Conservation (phyloP, 345 rosid genomes). For the Passiflora organensis region DNA sequence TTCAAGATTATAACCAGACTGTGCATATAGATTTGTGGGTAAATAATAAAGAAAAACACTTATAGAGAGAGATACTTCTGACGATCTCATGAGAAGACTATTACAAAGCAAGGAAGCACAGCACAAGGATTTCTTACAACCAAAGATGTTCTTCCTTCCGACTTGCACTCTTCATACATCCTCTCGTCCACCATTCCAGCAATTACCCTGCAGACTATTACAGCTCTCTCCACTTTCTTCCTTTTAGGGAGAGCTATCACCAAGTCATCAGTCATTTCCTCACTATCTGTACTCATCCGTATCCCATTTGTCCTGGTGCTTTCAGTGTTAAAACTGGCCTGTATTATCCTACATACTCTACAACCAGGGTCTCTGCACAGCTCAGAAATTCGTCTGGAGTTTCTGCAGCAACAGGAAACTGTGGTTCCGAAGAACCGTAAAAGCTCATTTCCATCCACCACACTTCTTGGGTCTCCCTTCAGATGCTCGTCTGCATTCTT, state of each 20-base stretch:
- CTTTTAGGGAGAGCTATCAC: constrained; percentile 4
- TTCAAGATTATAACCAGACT: too few relatives aligned
- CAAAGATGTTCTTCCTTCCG: constrained; percentile 11
- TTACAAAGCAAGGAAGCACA: constrained; percentile 44
- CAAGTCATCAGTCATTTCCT: constrained; percentile 27
- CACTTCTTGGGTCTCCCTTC: constrained; percentile 35
- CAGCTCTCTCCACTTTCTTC: constrained; percentile 34
- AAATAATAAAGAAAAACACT: not conserved
- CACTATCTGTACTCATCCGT: constrained; percentile 28
- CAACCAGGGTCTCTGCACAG: constrained; percentile 37
- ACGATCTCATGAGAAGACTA: constrained; percentile 29
- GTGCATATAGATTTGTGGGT: too few relatives aligned
- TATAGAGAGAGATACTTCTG: too few relatives aligned
- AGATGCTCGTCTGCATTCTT: constrained; percentile 22
- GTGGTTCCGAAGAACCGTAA: constrained; percentile 44
- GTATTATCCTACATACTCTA: constrained; percentile 34
- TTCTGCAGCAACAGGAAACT: constrained; percentile 32
- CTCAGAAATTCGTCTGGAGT: constrained; percentile 20
- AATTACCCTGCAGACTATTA: constrained; percentile 35
- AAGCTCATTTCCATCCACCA: constrained; percentile 49
- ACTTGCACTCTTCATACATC: constrained; percentile 8
- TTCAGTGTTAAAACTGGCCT: constrained; percentile 27
- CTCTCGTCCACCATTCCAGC: constrained; percentile 26
- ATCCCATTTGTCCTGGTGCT: constrained; percentile 23
- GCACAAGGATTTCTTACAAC: constrained; percentile 33